Evolutionary conservation across 1,139 yeast genomes (phyloP).

Genomic region (Kluyveromyces sp.): DNA sequence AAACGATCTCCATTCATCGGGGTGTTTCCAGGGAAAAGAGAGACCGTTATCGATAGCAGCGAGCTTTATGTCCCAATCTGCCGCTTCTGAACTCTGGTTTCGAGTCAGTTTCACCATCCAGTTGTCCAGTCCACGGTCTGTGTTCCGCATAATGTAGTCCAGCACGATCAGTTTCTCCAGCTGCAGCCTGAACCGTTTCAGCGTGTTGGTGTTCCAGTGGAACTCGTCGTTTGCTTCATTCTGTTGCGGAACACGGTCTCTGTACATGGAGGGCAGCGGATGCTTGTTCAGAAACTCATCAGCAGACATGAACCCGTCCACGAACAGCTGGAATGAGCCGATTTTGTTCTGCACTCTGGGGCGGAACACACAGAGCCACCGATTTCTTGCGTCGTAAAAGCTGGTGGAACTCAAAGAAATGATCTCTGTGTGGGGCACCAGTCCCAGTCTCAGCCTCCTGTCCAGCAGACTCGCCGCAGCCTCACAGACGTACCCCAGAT

Average conservation of each 20-base stretch:
- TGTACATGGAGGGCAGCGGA: slow-evolving; percentile 46
- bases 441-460: slow-evolving; percentile 47
- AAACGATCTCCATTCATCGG: slow-evolving; percentile 75
- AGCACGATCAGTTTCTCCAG: slow-evolving; percentile 63
- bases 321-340: slow-evolving; percentile 63
- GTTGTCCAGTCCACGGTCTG: slow-evolving; percentile 69
- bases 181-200: slow-evolving; percentile 52
- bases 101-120: slow-evolving; percentile 60
- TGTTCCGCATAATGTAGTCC: slow-evolving; percentile 68
- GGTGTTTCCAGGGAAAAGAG: slow-evolving; percentile 78
- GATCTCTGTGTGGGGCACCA: slow-evolving; percentile 63
- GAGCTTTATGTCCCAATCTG: slow-evolving; percentile 43
- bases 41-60: slow-evolving; percentile 77
- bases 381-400: slow-evolving; percentile 32
- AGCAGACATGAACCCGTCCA: slow-evolving; percentile 55
- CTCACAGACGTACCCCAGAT: slow-evolving; percentile 66
- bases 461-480: slow-evolving; percentile 66
- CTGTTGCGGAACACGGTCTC: slow-evolving; percentile 3
- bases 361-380: slow-evolving; percentile 17
- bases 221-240: slow-evolving; percentile 32
- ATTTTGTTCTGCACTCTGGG: slow-evolving; percentile 37
- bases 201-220: slow-evolving; percentile 47
- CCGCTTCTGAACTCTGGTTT: slow-evolving; percentile 8
- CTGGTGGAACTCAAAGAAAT: slow-evolving; percentile 46
- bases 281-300: slow-evolving; percentile 48